These are phyloP conservation scores for Yamadazyma sp. DNA, from an alignment of 805 yeast species.

Conservation along the genomic window DNA sequence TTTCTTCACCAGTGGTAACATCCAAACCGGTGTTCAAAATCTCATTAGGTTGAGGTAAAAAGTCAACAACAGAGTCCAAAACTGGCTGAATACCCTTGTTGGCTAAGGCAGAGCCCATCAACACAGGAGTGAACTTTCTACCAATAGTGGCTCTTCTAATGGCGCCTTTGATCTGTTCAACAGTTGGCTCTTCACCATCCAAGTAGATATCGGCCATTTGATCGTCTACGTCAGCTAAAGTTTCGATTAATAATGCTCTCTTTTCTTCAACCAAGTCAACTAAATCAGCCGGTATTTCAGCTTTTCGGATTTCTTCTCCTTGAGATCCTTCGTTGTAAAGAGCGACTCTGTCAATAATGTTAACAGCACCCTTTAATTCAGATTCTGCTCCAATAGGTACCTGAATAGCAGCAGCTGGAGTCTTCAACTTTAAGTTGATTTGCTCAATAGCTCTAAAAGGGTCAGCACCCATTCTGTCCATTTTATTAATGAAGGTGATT, in stretches of 20 bases:
- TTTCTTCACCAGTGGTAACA: constrained; percentile 56
- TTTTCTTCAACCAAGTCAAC: constrained; percentile 85
- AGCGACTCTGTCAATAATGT: constrained; percentile 84
- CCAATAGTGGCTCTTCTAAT: constrained; percentile 95
- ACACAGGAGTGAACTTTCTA: constrained; percentile 96
- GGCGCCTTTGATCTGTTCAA: constrained; percentile 80
- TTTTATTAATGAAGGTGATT: constrained; percentile 92
- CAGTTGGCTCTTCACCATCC: constrained; percentile 86
- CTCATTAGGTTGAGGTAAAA: constrained; percentile 93
- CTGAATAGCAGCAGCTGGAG: constrained; percentile 96
- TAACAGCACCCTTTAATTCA: constrained; percentile 83
- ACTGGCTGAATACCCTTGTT: constrained; percentile 95
- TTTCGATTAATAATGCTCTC: constrained; percentile 82
- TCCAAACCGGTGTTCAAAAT: constrained; percentile 89
- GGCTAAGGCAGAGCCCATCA: constrained; percentile 98
- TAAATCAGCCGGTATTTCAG: constrained; percentile 76
- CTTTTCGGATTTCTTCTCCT: constrained; percentile 73
- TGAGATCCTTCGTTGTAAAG: constrained; percentile 85
- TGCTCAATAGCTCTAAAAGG: constrained; percentile 96
- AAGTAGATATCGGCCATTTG: constrained; percentile 91
- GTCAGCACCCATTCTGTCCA: constrained; percentile 99
- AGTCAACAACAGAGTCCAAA: constrained; percentile 93
- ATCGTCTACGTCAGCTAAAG: constrained; percentile 96
- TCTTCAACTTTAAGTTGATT: constrained; percentile 79
- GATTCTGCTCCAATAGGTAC: constrained; percentile 96